Base-by-base conservation (phyloP, 179 eudicot genomes). In the Carnegiea gigantea region DNA sequence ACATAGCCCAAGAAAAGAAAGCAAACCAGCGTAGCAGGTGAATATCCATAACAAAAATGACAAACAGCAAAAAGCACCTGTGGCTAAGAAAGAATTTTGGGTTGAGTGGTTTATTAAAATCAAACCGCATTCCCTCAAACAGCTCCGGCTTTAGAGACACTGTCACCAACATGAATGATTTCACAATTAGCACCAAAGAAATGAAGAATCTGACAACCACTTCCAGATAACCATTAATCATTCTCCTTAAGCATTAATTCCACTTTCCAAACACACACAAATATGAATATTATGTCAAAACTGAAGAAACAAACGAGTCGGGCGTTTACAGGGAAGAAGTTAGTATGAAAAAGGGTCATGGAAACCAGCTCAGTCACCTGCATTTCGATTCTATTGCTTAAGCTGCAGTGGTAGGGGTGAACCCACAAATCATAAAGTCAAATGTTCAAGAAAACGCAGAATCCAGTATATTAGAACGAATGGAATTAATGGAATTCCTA, bases 111-210 rank as follows among this genome's bases (percentile, higher is more conserved):
- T 91, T 95, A 5, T 89, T 90, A 75, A 91, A 95, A 86, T 95
- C 99, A 86, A 95, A 89, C 23, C 98, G 95, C 90, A 92, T 83
- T 76, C 99, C 99, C 86, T 95, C 99, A 86, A 95, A 95, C 40
- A 86, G 85, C 68, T 95, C 99, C 6, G 99, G 98, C 94, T 95
- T 95, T 77, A 95, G 81, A 82, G 98, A 90, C 94, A 95, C 99
- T 95, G 95, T 82, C 77, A 87, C 60, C 20, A 78, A n/a, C 78
- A 44, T 60, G 36, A 64, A n/a, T 23, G 43, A 21, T 59, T 28
- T 28, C 20, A 40, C 73, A 48, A 46, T 77, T 78, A 57, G 70
- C 76, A 40, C 46, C 20, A 11, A 24, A 54, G 21, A 53, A 28
- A 26, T 28, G 26, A 26, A 51, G 36, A 72, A 23, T 51, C 28